These are phyloP conservation scores for Quercus alba DNA, from an alignment of 306 rosid genomes.

Conservation along the genomic window DNA sequence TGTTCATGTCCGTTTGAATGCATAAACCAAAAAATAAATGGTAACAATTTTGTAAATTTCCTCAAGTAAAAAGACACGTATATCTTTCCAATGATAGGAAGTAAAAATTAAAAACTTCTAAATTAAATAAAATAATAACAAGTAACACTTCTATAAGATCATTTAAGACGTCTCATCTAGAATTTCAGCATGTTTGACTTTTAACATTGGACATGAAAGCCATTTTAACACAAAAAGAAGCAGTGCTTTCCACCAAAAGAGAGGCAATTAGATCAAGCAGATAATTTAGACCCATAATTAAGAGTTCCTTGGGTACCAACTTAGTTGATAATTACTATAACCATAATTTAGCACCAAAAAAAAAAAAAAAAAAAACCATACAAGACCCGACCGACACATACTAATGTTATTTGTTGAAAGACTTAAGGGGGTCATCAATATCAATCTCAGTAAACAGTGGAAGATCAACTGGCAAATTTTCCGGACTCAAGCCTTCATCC, in stretches of 20 bases:
- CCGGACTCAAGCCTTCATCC: slow-evolving; percentile 48
- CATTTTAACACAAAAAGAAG: neutral
- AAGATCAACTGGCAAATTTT: slow-evolving; percentile 53
- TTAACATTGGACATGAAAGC: no score
- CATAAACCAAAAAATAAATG: no score
- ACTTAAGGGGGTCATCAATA: slow-evolving; percentile 56
- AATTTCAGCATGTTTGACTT: no score
- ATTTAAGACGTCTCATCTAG: no score
- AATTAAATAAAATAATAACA: no score
- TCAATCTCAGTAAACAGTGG: slow-evolving; percentile 66
- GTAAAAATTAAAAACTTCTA: no score
- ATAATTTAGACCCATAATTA: neutral
- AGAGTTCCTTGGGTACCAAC: neutral
- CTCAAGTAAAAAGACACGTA: no score
- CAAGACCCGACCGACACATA: neutral
- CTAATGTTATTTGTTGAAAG: slow-evolving; percentile 34
- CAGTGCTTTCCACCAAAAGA: neutral
- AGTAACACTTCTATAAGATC: no score
- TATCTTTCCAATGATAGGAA: no score
- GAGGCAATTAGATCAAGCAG: neutral
- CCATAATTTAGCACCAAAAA: slow-evolving; percentile 1
- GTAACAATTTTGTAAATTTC: no score
- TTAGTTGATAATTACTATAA: neutral
- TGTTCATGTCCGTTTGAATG: no score
- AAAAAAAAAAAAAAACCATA: slow-evolving; percentile 8